Percentiles rank a stretch among this genome's conserved stretches.
These are phyloP conservation scores for Botrytis byssoidea DNA, from an alignment of 2,329 filamentous ascomycete genomes.

Conservation along the genomic window DNA sequence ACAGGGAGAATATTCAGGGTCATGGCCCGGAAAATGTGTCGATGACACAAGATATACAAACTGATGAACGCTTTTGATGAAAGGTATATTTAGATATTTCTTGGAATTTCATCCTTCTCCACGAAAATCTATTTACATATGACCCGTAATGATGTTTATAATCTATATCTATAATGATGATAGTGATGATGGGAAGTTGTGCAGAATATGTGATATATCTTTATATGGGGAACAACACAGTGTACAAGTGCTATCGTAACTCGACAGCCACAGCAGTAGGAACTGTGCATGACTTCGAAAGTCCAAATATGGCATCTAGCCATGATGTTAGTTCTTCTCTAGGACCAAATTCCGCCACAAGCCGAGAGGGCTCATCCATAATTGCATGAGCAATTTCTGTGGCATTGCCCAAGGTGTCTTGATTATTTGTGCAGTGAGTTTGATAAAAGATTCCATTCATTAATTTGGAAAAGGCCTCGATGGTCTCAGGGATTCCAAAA, in stretches of 20 bases:
- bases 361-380: conserved; percentile 17
- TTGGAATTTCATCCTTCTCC: background rate
- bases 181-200: no score
- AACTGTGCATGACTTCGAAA: background rate
- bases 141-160: background rate
- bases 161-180: background rate
- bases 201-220: background rate
- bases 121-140: no score
- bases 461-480: background rate
- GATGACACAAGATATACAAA: background rate
- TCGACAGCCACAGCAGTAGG: background rate
- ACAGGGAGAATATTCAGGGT: background rate
- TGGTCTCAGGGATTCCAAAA: background rate
- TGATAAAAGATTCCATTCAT: background rate
- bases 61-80: background rate
- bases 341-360: conserved; percentile 14
- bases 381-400: background rate
- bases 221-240: background rate
- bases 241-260: background rate
- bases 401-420: background rate
- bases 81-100: background rate
- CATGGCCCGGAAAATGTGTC: background rate
- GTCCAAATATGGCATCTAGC: background rate
- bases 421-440: background rate
- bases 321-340: background rate